These are phyloP conservation scores for Basidiobolus meristosporus DNA, from an alignment of 371 early-diverging fungal species.

Conservation along the genomic window DNA sequence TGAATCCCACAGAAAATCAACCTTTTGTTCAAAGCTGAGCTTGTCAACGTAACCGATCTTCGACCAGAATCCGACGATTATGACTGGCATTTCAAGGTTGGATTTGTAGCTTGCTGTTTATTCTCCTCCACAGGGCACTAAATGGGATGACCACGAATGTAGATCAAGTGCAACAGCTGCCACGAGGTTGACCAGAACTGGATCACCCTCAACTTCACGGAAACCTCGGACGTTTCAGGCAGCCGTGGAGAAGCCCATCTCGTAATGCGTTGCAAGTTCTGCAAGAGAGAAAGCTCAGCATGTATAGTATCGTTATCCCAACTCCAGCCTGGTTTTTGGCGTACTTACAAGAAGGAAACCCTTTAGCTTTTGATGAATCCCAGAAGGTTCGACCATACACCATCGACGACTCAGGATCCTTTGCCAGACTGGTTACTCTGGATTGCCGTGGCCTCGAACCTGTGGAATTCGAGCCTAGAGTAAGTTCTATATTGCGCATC, in stretches of 20 bases:
- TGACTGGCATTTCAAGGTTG: slow-evolving; percentile 54
- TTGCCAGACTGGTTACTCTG: slow-evolving; percentile 39
- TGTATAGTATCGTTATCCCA: slow-evolving; percentile 15
- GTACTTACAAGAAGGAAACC: too few relatives aligned
- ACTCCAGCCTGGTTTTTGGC: too few relatives aligned
- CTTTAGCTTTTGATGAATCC: neutral
- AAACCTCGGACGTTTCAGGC: slow-evolving; percentile 14
- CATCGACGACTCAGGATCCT: slow-evolving; percentile 15
- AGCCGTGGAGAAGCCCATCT: slow-evolving; percentile 69
- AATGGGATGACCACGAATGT: too few relatives aligned
- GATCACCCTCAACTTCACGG: slow-evolving; percentile 50
- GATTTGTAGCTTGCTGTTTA: too few relatives aligned
- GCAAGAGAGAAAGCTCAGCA: slow-evolving; percentile 59
- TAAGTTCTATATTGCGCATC: slow-evolving; percentile 8
- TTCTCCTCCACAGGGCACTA: too few relatives aligned
- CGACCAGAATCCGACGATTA: slow-evolving; percentile 31
- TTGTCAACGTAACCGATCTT: slow-evolving; percentile 62
- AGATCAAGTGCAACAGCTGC: slow-evolving; percentile 68
- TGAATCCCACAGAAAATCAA: slow-evolving; percentile 4
- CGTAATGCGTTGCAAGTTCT: slow-evolving; percentile 84
- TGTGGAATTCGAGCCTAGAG: slow-evolving; percentile 57
- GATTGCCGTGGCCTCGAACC: slow-evolving; percentile 80
- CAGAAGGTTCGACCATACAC: neutral
- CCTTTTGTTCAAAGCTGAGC: slow-evolving; percentile 39
- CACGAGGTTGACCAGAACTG: slow-evolving; percentile 52